Percentiles rank a stretch among this genome's conserved stretches.
These are phyloP conservation scores for Rhizopogon parksii DNA, from an alignment of 1,284 basidiomycete genomes.

Conservation along the genomic window DNA sequence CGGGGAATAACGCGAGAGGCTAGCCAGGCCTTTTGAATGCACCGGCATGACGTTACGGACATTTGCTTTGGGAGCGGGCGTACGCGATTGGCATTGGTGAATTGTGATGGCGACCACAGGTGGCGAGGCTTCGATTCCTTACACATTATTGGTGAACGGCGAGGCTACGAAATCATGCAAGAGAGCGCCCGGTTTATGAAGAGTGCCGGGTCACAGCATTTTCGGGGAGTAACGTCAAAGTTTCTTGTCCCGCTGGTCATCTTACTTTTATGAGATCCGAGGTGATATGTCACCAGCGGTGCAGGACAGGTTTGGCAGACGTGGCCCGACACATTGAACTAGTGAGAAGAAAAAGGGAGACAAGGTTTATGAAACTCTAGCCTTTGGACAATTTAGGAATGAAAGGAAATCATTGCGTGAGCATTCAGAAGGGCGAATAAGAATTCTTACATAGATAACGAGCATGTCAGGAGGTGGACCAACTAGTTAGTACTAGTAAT, in stretches of 20 bases:
- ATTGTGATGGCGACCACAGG: constrained; percentile 17
- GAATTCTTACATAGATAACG: constrained; percentile 9
- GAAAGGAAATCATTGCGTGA: constrained; percentile 22
- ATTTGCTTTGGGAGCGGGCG: constrained; percentile 11
- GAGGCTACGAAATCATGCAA: constrained; percentile 10
- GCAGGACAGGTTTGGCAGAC: constrained; percentile 34
- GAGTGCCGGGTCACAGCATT: constrained; percentile 26
- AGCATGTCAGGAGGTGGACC: constrained; percentile 2
- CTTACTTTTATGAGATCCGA: constrained; percentile 33
- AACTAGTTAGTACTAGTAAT: neutral
- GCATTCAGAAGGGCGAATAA: constrained; percentile 13
- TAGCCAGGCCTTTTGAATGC: constrained; percentile 54
- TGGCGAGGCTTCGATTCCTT: constrained; percentile 19
- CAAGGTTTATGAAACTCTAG: constrained; percentile 26
- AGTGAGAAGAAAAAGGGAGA: constrained; percentile 20
- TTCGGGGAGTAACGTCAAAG: constrained; percentile 30
- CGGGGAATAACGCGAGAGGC: constrained; percentile 49
- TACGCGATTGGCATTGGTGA: constrained; percentile 14
- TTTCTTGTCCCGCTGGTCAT: constrained; percentile 31
- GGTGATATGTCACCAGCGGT: constrained; percentile 26
- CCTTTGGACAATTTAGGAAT: constrained; percentile 27
- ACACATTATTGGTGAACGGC: constrained; percentile 22
- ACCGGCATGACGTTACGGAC: constrained; percentile 22
- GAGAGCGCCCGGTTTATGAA: constrained; percentile 27
- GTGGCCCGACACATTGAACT: constrained; percentile 23